Conservation (phyloP, 305 asterid species). For the Solanum hybrid region DNA sequence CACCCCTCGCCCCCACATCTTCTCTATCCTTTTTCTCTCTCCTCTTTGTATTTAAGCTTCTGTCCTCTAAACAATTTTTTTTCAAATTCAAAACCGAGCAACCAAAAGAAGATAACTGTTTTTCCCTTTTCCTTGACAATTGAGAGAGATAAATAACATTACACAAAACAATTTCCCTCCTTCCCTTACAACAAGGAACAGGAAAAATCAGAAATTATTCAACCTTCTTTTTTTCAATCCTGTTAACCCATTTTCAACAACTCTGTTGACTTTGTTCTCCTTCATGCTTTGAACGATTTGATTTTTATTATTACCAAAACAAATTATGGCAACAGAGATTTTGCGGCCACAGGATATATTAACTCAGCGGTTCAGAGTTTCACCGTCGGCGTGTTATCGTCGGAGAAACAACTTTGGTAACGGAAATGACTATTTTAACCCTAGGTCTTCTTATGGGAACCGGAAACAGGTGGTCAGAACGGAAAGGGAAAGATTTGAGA, state of each 20-base stretch:
- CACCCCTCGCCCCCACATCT: neutral
- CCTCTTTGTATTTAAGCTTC: neutral
- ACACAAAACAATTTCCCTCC: neutral
- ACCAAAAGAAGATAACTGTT: neutral
- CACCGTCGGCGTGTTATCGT: constrained; percentile 23
- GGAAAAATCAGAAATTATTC: neutral
- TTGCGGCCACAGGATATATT: constrained; percentile 53
- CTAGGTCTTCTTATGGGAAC: neutral
- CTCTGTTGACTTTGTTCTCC: neutral
- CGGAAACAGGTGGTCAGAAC: constrained; percentile 28
- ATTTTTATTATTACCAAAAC: neutral
- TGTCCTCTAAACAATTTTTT: neutral
- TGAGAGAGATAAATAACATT: neutral
- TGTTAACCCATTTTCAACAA: neutral
- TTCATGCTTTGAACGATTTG: neutral
- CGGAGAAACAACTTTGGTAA: constrained; percentile 29
- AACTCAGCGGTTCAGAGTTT: constrained; percentile 16
- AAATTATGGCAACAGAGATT: constrained; percentile 67
- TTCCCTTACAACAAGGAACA: neutral
- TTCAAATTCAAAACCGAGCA: neutral
- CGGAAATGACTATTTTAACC: constrained; percentile 7
- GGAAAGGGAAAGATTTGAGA: constrained; percentile 28
- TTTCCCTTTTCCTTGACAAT: neutral
- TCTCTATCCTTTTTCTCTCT: neutral
- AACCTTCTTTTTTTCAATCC: neutral